These are phyloP conservation scores for Primulina huaijiensis DNA, from an alignment of 257 asterid species.

Conservation along the genomic window DNA sequence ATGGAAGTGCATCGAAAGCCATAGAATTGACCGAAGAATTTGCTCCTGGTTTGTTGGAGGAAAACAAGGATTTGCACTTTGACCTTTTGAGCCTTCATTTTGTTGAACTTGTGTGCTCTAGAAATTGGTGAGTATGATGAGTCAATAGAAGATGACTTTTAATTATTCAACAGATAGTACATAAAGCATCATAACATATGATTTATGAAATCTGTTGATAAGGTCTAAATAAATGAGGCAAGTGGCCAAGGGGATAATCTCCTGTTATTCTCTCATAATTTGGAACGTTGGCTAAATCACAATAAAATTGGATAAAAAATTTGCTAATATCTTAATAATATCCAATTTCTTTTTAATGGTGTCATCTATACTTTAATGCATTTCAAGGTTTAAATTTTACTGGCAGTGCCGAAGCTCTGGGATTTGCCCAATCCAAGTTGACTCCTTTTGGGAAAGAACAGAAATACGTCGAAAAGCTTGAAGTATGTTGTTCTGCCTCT, in stretches of 20 bases:
- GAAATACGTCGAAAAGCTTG: conserved; percentile 67
- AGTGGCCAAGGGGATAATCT: not conserved
- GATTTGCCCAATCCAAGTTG: conserved; percentile 73
- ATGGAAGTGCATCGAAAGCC: conserved; percentile 71
- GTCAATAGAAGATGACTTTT: not conserved
- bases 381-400: conserved; percentile 9
- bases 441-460: conserved; percentile 77
- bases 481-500: conserved; percentile 44
- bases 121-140: conserved; percentile 55
- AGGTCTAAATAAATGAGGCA: not conserved
- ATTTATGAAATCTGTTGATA: not conserved
- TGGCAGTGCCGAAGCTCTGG: conserved; percentile 90
- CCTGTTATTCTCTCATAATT: not conserved
- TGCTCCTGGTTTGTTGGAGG: conserved; percentile 70
- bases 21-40: conserved; percentile 74
- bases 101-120: conserved; percentile 67
- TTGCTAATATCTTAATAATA: not conserved
- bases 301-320: not conserved
- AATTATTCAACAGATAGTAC: not conserved
- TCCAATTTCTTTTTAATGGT: too few species aligned
- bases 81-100: conserved; percentile 88
- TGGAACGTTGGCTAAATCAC: not conserved
- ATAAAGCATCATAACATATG: not conserved
- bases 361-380: not conserved
- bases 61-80: conserved; percentile 73